Evolutionary conservation across 176 grass and related monocot genomes (phyloP), one percentile per base, ranked within the genome.

Genomic region (Urochloa ruziziensis): DNA sequence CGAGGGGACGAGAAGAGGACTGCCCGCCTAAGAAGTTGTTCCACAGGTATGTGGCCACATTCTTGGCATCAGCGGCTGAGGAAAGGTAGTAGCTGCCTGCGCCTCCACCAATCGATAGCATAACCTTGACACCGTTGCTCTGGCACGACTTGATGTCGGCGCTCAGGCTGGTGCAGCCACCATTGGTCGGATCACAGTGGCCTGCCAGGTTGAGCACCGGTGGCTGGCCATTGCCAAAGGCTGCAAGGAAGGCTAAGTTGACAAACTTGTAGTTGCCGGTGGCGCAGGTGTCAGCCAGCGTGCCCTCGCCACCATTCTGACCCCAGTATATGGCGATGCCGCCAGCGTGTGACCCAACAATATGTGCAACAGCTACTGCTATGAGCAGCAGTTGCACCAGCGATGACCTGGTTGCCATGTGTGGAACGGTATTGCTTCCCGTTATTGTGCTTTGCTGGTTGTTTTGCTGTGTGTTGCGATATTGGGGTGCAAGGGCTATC

Each of bases 121-220:
- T 71, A 36, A 88, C 85, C 79, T 93, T 93, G 28, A 93, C 78
- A 3, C 91, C 91, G 0, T 28, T 37, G 52, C 88, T 77, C 64
- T 88, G 82, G 88, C 91, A 88, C 0, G 82, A 82, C 58, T 46
- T 36, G 73, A 90, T 83, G 68, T 86, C 91, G 0, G 28, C 12
- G 74, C 82, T 90, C 4, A 66, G 78, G 23, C 27, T 51, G 18
- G 78, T 19, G 36, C 88, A 90, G 7, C 88, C 88, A 16, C 81
- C 71, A 46, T 65, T 65, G 39, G 72, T 70, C 0, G 91, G 85
- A 61, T 85, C 91, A 49, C 88, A 90, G 73, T 93, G 91, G 44
- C 91, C 82, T 13, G 91, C 91, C 24, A 94, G 88, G 68, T 91
- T 88, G 75, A 94, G 39, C 7, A 62, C 71, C 2, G 86, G 83